Percentiles rank a stretch among this genome's conserved stretches.
Evolutionary conservation across 2,329 filamentous ascomycete species (phyloP).

Genomic region (Dactylellina parvicollis): DNA sequence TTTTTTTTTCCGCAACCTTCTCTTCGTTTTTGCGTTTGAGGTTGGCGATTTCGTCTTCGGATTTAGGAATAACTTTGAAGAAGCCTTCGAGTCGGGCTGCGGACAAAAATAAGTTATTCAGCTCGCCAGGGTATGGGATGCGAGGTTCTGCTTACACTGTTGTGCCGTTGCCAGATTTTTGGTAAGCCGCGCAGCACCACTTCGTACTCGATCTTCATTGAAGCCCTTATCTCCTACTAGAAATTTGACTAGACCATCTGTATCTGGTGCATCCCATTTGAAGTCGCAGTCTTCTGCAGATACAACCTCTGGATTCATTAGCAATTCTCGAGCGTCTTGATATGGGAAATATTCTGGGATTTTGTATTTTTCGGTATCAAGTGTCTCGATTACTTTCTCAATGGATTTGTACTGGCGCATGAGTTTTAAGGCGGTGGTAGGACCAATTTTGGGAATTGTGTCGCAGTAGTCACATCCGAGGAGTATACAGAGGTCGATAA

Average conservation of each 20-base stretch:
- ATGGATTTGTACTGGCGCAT: conserved; percentile 91
- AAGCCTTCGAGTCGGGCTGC: conserved; percentile 86
- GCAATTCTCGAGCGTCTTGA: conserved; percentile 87
- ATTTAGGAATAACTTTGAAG: conserved; percentile 92
- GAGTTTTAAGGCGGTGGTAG: conserved; percentile 88
- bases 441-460: conserved; percentile 92
- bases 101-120: background rate
- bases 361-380: conserved; percentile 82
- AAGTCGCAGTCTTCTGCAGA: conserved; percentile 90
- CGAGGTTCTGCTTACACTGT: conserved; percentile 65
- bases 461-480: conserved; percentile 98
- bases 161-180: conserved; percentile 93
- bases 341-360: conserved; percentile 98
- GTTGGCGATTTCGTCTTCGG: conserved; percentile 81
- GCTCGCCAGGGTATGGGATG: background rate
- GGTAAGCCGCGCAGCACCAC: conserved; percentile 77
- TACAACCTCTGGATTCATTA: conserved; percentile 89
- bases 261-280: conserved; percentile 94
- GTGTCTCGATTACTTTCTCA: conserved; percentile 83
- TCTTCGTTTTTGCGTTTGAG: conserved; percentile 94
- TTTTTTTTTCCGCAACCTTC: conserved; percentile 90
- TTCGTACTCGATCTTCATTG: conserved; percentile 89
- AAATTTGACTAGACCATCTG: conserved; percentile 88
- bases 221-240: conserved; percentile 95
- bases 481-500: conserved; percentile 96